Evolutionary conservation across 768 basidiomycete species (phyloP).

Genomic region (Dacryopinax primogenitus): DNA sequence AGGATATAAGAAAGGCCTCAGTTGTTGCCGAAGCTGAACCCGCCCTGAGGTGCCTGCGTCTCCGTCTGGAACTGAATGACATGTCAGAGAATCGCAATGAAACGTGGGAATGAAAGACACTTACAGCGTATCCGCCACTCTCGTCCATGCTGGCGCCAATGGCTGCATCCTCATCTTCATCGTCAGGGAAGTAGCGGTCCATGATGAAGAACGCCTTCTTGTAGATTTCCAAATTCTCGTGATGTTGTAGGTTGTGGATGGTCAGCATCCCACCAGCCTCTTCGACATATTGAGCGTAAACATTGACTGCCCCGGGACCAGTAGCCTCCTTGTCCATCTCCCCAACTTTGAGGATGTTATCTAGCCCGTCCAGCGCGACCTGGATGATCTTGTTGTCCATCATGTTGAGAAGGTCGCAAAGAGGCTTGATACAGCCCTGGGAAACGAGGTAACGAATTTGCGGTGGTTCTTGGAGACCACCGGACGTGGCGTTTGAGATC

Average conservation of each 20-base stretch:
- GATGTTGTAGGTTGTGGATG: slow-evolving; percentile 97
- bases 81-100: not conserved
- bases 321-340: slow-evolving; percentile 80
- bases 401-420: slow-evolving; percentile 90
- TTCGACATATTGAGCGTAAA: slow-evolving; percentile 89
- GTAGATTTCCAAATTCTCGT: slow-evolving; percentile 98
- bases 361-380: slow-evolving; percentile 93
- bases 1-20: not conserved
- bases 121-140: slow-evolving; percentile 30
- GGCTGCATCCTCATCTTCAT: slow-evolving; percentile 77
- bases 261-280: slow-evolving; percentile 98
- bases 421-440: slow-evolving; percentile 96
- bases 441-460: slow-evolving; percentile 97
- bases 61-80: slow-evolving; percentile 10
- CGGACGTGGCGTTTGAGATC: slow-evolving; percentile 96
- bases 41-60: slow-evolving; percentile 12
- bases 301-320: slow-evolving; percentile 74
- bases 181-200: slow-evolving; percentile 97
- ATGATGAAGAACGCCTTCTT: slow-evolving; percentile 99
- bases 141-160: slow-evolving; percentile 50
- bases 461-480: slow-evolving; percentile 87
- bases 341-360: slow-evolving; percentile 96
- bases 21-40: slow-evolving; percentile 12
- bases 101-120: slow-evolving; percentile 26
- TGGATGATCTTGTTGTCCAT: slow-evolving; percentile 99